A percentile compares a stretch with the other conserved stretches of the same genome.
Evolutionary conservation across 768 basidiomycete species (phyloP).

Genomic region (Serendipita indica): DNA sequence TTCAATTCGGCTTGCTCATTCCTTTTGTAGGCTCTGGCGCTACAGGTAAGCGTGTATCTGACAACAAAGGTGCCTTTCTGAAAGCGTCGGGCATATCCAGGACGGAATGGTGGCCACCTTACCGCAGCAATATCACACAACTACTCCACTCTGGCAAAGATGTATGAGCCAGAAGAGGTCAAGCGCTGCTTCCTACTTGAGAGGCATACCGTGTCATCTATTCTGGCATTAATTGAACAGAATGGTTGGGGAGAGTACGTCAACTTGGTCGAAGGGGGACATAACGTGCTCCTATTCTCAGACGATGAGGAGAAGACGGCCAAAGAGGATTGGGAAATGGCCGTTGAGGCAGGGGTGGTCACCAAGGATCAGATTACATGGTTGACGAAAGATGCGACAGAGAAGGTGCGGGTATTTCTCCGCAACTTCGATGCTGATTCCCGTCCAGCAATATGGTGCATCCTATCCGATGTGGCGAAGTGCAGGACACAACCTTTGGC

Average conservation of each 20-base stretch:
- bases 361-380: slow-evolving; percentile 29
- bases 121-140: slow-evolving; percentile 34
- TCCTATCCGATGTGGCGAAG: slow-evolving; percentile 37
- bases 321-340: slow-evolving; percentile 36
- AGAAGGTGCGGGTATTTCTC: slow-evolving; percentile 26
- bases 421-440: neutral
- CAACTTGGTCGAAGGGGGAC: slow-evolving; percentile 48
- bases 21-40: slow-evolving; percentile 47
- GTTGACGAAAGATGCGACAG: slow-evolving; percentile 33
- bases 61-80: too few relatives aligned
- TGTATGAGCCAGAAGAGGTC: slow-evolving; percentile 42
- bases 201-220: slow-evolving; percentile 33
- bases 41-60: slow-evolving; percentile 38
- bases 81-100: slow-evolving; percentile 23
- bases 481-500: slow-evolving; percentile 58
- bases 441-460: slow-evolving; percentile 28
- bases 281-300: slow-evolving; percentile 35
- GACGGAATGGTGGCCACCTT: slow-evolving; percentile 68
- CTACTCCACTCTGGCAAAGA: slow-evolving; percentile 27
- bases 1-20: neutral
- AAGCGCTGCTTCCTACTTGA: slow-evolving; percentile 41
- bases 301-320: slow-evolving; percentile 28
- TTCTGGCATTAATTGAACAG: slow-evolving; percentile 35
- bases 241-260: slow-evolving; percentile 34
- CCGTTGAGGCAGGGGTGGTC: slow-evolving; percentile 36